Evolutionary conservation across 192 early-diverging fungal genomes (phyloP), one percentile per base, ranked within the genome.

Genomic region (Geranomyces michiganensis): DNA sequence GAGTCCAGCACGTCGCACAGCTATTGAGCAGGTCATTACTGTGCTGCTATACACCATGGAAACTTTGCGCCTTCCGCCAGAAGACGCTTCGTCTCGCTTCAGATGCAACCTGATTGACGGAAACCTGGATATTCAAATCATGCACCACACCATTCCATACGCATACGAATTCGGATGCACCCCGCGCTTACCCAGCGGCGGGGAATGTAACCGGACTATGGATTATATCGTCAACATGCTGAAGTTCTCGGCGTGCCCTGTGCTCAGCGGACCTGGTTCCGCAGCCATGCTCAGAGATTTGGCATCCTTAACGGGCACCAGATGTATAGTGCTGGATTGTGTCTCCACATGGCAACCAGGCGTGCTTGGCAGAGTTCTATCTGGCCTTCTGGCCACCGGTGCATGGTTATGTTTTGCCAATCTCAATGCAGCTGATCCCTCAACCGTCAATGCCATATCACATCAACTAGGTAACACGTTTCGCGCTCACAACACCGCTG

Each of bases 151-250:
- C 0, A 41, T 64, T 10, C 29, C 58, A 12, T 76, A 76, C 43
- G 75, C 64, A n/a, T 72, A 55, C 31, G 75, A 76, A 62, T 76
- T 75, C 47, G 75, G 71, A 1, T 7, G 62, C 1, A 27, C 32
- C 32, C 41, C 65, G 9, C 60, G 75, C 12, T 7, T 76, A 21
- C 32, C 51, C 17, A 43, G 68, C 12, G 36, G 72, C 19, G 31
- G 62, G 22, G 13, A 29, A 4, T 46, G 2, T 15, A 66, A 46
- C 36, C 73, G 65, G 0, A 24, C 27, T 29, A 68, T 75, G 48
- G 32, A 8, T 1, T 62, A 63, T 9, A 33, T 62, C 2, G 44
- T 70, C 13, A 46, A 24, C 24, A 22, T 61, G 31, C 30, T 75
- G 30, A 32, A 41, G 48, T 43, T 67, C 27, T 26, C n/a, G 19